These are phyloP conservation scores for Eucalyptus guilfoylei DNA, from an alignment of 345 rosid genomes.

Conservation along the genomic window DNA sequence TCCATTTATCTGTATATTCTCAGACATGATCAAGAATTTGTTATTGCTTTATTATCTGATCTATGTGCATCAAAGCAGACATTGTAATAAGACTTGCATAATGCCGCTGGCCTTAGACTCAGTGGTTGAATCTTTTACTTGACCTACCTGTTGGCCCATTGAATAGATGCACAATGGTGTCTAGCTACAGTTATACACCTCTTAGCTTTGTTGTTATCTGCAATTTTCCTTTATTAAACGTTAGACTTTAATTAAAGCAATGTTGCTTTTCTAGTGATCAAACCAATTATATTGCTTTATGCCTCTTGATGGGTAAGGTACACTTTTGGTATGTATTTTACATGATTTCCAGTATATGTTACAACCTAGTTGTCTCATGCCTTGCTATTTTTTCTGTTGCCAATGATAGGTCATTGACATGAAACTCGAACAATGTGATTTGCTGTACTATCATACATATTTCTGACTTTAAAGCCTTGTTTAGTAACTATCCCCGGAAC, in stretches of 20 bases:
- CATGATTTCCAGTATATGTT: neutral
- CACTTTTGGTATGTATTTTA: neutral
- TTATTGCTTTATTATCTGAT: neutral
- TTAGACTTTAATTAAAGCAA: neutral
- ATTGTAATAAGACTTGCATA: neutral
- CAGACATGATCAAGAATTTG: neutral
- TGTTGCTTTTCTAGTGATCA: neutral
- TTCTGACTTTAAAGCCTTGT: neutral
- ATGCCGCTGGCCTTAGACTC: neutral
- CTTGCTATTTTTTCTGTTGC: neutral
- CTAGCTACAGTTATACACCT: neutral
- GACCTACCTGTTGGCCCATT: neutral
- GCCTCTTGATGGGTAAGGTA: neutral
- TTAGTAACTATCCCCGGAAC: fast-evolving
- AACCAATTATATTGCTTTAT: neutral
- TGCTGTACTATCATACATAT: neutral
- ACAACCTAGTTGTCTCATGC: neutral
- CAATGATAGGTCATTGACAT: neutral
- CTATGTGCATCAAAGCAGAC: neutral
- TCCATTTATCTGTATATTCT: neutral
- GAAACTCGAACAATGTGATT: neutral
- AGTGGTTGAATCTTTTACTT: neutral
- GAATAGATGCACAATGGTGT: neutral
- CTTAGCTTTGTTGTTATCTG: neutral
- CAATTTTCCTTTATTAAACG: neutral